These are phyloP conservation scores for Mycena pura DNA, from an alignment of 768 basidiomycete genomes.

Conservation along the genomic window DNA sequence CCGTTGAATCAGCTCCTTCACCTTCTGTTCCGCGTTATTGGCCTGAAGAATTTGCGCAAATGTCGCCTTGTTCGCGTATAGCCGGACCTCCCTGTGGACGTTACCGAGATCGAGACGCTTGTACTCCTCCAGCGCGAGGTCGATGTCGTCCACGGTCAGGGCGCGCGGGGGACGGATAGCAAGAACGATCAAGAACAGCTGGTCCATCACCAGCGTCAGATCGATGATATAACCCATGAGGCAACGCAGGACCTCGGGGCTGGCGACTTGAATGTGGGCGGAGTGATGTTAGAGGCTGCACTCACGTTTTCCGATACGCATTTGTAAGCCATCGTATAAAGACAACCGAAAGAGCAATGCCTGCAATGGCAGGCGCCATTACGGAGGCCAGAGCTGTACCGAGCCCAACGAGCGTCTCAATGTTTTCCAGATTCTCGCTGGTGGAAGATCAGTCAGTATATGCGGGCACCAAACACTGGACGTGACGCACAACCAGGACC, in stretches of 20 bases:
- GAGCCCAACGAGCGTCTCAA: background rate
- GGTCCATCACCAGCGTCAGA: constrained; percentile 28
- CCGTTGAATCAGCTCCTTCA: too few species aligned
- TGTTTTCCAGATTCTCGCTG: background rate
- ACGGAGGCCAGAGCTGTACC: background rate
- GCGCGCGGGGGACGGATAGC: background rate
- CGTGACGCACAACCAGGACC: background rate
- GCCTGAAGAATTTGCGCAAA: too few species aligned
- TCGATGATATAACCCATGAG: constrained; percentile 32
- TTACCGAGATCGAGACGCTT: background rate
- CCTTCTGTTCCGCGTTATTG: too few species aligned
- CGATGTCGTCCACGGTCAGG: background rate
- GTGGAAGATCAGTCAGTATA: background rate
- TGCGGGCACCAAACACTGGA: background rate
- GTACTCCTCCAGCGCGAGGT: background rate
- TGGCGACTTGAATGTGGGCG: background rate
- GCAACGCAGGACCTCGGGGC: too few species aligned
- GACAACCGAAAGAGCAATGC: background rate
- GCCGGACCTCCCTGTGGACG: background rate
- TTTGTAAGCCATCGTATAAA: constrained; percentile 29
- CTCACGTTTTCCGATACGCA: constrained; percentile 32
- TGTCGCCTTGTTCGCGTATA: too few species aligned
- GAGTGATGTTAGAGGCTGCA: background rate
- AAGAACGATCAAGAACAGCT: constrained; percentile 23
- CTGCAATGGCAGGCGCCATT: background rate